A percentile compares a stretch with the other conserved stretches of the same genome.
Evolutionary conservation across 139 green algal genomes (phyloP).

Genomic region (Picochlorum sp.): DNA sequence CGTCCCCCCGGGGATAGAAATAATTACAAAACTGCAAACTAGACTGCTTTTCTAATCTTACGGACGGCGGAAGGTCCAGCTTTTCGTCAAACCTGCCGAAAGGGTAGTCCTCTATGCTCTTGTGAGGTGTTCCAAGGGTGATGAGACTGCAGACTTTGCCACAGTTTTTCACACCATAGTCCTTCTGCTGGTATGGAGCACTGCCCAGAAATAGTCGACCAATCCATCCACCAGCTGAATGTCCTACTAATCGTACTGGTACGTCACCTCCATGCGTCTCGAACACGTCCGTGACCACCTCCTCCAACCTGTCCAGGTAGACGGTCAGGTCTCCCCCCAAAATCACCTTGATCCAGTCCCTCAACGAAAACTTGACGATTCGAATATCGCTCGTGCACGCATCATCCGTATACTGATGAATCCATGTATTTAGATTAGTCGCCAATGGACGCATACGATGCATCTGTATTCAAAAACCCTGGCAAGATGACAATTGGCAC

Average conservation of each 20-base stretch:
- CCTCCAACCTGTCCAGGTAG: conserved; percentile 17
- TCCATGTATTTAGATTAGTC: too few relatives aligned
- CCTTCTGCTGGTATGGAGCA: conserved; percentile 21
- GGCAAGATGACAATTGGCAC: too few relatives aligned
- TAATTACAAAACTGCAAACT: conserved; percentile 37
- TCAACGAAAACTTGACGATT: too few relatives aligned
- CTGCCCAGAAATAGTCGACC: conserved; percentile 25
- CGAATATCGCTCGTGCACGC: too few relatives aligned
- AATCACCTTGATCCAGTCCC: conserved; percentile 12
- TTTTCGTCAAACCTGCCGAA: conserved; percentile 20
- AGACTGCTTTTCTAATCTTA: neutral
- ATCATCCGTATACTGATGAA: too few relatives aligned
- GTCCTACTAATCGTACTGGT: conserved; percentile 25
- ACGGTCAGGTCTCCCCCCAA: conserved; percentile 1
- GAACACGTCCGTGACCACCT: conserved; percentile 1
- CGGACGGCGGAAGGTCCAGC: neutral
- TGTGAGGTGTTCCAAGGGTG: conserved; percentile 40
- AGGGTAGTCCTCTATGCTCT: conserved; percentile 28
- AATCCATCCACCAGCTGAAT: conserved; percentile 42
- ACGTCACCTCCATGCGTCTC: conserved; percentile 5
- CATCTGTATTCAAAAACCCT: too few relatives aligned
- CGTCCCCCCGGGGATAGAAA: conserved; percentile 22
- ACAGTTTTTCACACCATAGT: conserved; percentile 5
- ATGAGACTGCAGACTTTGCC: conserved; percentile 26
- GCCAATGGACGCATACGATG: too few relatives aligned